These are phyloP conservation scores for Raffaelea ambrosiae DNA, from an alignment of 2,329 filamentous ascomycete species.

Conservation along the genomic window DNA sequence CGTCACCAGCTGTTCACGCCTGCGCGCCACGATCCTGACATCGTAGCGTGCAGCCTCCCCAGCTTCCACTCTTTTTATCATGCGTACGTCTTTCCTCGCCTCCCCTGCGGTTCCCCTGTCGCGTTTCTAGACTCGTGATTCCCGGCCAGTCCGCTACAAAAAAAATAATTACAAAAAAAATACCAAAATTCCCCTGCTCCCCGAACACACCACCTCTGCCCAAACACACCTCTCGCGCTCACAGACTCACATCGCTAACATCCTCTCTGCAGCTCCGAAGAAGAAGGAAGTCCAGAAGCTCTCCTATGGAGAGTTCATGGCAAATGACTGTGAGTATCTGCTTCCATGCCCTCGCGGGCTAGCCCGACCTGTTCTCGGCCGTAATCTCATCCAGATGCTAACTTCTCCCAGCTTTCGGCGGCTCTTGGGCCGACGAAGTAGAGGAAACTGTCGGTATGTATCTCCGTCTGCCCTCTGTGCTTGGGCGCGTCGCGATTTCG, in stretches of 20 bases:
- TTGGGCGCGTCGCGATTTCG: conserved; percentile 17
- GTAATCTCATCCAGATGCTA: no score
- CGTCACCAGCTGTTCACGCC: no score
- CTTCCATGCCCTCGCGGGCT: no score
- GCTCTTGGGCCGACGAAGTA: conserved; percentile 99
- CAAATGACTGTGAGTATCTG: conserved; percentile 85
- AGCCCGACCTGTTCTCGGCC: no score
- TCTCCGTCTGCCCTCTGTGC: conserved; percentile 10
- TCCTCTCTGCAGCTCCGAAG: conserved; percentile 61
- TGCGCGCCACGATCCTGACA: no score
- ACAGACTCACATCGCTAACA: conserved; percentile 19
- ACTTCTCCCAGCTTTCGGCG: conserved; percentile 38
- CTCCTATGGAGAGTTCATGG: conserved; percentile 93
- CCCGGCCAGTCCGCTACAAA: conserved; percentile 1
- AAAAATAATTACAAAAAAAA: no score
- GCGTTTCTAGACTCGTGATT: neutral
- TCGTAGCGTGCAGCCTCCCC: no score
- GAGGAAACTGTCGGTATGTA: conserved; percentile 75
- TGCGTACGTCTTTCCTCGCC: no score
- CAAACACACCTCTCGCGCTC: neutral
- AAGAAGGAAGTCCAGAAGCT: conserved; percentile 95
- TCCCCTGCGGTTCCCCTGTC: no score
- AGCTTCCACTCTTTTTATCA: no score
- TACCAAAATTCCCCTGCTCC: no score
- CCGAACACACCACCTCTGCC: no score